These are phyloP conservation scores for Fragaria nilgerrensis DNA, from an alignment of 306 rosid species.

Conservation along the genomic window DNA sequence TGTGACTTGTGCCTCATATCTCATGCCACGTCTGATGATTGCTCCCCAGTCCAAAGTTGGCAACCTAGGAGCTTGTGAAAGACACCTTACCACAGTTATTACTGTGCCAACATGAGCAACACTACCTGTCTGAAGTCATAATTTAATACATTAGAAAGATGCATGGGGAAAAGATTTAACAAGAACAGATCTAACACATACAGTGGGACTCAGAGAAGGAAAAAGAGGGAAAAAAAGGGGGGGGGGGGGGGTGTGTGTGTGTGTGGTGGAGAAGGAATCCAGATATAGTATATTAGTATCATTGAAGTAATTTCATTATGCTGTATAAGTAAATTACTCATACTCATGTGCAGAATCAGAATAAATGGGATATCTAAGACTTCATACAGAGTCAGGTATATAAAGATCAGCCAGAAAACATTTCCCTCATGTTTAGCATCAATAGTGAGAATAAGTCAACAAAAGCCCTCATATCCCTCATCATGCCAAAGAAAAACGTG, in stretches of 20 bases:
- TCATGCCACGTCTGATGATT: slow-evolving; percentile 80
- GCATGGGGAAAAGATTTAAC: background rate
- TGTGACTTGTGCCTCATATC: slow-evolving; percentile 58
- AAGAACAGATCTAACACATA: background rate
- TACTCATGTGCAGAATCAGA: background rate
- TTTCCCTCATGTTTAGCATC: background rate
- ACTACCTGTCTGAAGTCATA: slow-evolving; percentile 47
- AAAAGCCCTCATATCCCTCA: background rate
- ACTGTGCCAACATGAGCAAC: slow-evolving; percentile 37
- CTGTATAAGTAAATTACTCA: background rate
- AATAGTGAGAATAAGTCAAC: background rate
- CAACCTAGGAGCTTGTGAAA: slow-evolving; percentile 87
- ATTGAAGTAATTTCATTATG: background rate
- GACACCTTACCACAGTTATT: slow-evolving; percentile 66
- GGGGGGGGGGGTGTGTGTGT: too few species aligned
- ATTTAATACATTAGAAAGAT: slow-evolving; percentile 26
- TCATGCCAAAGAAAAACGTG: background rate
- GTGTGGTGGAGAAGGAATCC: too few species aligned
- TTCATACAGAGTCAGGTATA: background rate
- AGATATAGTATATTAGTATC: background rate
- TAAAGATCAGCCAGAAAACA: background rate
- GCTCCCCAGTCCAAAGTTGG: slow-evolving; percentile 89
- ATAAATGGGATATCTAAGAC: background rate
- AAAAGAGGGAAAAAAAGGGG: too few species aligned
- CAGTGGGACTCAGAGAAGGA: background rate